A percentile compares a stretch with the other conserved stretches of the same genome.
Conservation (phyloP, 768 basidiomycete species). For the Rhodocollybia butyracea region DNA sequence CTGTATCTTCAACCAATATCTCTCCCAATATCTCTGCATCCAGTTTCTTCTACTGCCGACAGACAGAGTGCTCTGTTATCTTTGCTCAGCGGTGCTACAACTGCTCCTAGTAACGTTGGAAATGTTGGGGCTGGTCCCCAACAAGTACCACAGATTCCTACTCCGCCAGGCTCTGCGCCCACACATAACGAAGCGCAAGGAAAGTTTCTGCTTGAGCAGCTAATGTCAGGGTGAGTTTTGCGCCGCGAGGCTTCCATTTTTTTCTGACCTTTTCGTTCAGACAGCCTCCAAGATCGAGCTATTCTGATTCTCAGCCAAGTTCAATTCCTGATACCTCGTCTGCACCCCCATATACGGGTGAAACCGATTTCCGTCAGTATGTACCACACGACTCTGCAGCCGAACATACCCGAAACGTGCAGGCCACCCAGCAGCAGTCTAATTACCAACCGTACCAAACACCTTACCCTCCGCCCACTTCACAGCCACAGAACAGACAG, state of each 20-base stretch:
- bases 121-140: conserved; percentile 18
- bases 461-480: conserved; percentile 35
- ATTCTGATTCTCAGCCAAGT: conserved; percentile 44
- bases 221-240: conserved; percentile 72
- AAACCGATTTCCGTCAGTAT: conserved; percentile 45
- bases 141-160: conserved; percentile 60
- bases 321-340: conserved; percentile 33
- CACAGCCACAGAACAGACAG: conserved; percentile 43
- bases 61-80: conserved; percentile 75
- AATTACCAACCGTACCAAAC: conserved; percentile 28
- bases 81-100: conserved; percentile 49
- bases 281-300: conserved; percentile 46
- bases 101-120: conserved; percentile 15
- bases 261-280: conserved; percentile 27
- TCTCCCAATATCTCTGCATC: neutral
- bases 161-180: conserved; percentile 63
- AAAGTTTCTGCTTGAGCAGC: conserved; percentile 73
- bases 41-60: conserved; percentile 44
- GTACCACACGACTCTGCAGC: conserved; percentile 38
- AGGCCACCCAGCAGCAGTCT: conserved; percentile 14
- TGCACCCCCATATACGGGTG: conserved; percentile 45
- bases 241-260: conserved; percentile 13
- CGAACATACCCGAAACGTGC: conserved; percentile 37
- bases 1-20: no score
- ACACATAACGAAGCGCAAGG: conserved; percentile 64